Conservation (phyloP, 2,329 filamentous ascomycete genomes). For the Verticillium isaacii region DNA sequence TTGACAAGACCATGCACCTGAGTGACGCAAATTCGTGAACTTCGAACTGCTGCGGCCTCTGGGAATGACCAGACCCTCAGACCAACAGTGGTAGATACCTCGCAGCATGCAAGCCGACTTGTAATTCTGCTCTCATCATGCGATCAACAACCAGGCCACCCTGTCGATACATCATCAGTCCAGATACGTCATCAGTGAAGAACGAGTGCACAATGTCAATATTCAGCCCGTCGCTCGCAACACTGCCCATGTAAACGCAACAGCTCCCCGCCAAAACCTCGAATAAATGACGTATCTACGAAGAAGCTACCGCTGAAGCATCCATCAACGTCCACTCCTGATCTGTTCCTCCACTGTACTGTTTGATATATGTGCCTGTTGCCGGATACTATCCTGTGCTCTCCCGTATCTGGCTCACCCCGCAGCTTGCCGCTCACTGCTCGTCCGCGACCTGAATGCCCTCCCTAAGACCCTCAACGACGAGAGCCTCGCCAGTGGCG, state of each 20-base stretch:
- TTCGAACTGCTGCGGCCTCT: no score
- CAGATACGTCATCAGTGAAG: background rate
- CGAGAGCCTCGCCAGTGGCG: conserved; percentile 76
- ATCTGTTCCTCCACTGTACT: background rate
- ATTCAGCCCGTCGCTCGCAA: background rate
- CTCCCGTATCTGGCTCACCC: background rate
- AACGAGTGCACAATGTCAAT: background rate
- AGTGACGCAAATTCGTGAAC: no score
- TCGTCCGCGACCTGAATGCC: conserved; percentile 70
- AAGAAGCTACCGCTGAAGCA: background rate
- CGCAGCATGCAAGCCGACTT: no score
- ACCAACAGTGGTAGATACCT: no score
- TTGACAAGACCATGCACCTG: no score
- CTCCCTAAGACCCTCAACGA: conserved; percentile 82
- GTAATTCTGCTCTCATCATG: no score
- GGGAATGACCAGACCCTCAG: no score
- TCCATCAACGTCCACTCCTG: background rate
- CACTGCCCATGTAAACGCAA: background rate
- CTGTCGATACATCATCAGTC: no score
- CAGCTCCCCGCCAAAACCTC: background rate
- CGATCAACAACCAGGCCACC: no score
- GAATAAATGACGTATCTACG: background rate
- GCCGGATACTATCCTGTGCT: conserved; percentile 1
- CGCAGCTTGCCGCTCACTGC: conserved; percentile 30
- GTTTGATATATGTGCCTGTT: background rate